Conservation (phyloP, 2,329 filamentous ascomycete species). For the Nannizziopsis barbatae region DNA sequence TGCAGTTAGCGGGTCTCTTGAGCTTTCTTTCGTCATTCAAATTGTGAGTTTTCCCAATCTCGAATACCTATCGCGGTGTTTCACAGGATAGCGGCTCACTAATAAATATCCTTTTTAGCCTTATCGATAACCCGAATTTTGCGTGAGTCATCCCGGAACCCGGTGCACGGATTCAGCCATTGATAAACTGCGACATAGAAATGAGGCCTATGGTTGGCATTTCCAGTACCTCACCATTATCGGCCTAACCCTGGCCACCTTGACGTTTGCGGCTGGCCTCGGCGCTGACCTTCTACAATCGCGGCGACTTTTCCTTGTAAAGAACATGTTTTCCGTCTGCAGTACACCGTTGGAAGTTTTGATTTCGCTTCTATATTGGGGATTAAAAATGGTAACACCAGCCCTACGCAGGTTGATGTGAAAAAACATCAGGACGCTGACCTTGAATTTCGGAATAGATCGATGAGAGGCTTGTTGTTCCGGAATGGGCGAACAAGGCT, state of each 20-base stretch:
- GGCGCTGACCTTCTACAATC: conserved; percentile 47
- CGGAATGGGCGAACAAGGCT: conserved; percentile 31
- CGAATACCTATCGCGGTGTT: neutral
- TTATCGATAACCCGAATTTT: conserved; percentile 34
- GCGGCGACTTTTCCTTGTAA: conserved; percentile 42
- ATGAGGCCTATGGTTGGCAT: conserved; percentile 53
- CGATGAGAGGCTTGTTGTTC: conserved; percentile 41
- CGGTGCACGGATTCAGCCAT: neutral
- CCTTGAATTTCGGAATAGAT: conserved; percentile 21
- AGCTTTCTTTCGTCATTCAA: conserved; percentile 38
- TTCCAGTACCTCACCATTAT: conserved; percentile 55
- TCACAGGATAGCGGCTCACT: neutral
- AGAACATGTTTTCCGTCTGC: conserved; percentile 48
- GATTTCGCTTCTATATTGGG: conserved; percentile 52
- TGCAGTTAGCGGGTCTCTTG: conserved; percentile 24
- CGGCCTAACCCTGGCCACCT: conserved; percentile 45
- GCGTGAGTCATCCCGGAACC: conserved; percentile 25
- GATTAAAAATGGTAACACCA: conserved; percentile 37
- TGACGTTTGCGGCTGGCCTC: conserved; percentile 45
- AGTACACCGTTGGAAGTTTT: conserved; percentile 50
- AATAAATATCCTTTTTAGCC: conserved; percentile 20
- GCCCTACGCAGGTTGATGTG: neutral
- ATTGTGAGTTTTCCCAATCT: conserved; percentile 26
- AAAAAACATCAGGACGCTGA: too few relatives aligned
- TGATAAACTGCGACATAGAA: conserved; percentile 4